Evolutionary conservation across 192 early-diverging fungal genomes (phyloP), one percentile per base, ranked within the genome.

Genomic region (Nowakowskiella sp.): DNA sequence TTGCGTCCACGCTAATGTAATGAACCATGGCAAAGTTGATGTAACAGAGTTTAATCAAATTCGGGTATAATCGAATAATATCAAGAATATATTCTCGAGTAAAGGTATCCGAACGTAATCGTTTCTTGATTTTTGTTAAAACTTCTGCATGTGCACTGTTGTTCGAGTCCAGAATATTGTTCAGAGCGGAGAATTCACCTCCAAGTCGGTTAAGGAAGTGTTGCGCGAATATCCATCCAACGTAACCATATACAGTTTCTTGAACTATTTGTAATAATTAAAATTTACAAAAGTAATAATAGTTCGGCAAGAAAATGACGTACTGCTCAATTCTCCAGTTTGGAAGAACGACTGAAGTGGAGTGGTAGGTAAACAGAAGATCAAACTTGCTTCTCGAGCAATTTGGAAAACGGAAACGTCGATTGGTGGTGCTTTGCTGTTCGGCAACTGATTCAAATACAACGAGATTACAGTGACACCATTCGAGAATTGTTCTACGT

Each of bases 121-220:
- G 76, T 83, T 98, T 98, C 85, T 98, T 98, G 73, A 98, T 90
- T 72, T 90, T 94, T 68, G 83, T 80, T 47, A 98, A 70, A 21
- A 96, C 91, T 72, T 92, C 94, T 55, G 88, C 78, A 63, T 96
- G 92, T 27, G 77, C 70, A 22, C 85, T 72, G 70, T 98, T 90
- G 53, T 55, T 67, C 28, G 70, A 57, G 64, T 96, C 87, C 45
- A 98, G 78, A 50, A 92, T 85, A 48, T 80, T 78, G 39, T 80
- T 83, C 39, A 98, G 80, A 32, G 87, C 85, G 19, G 81, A 70
- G 66, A 90, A 98, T 71, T 98, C 94, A 61, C 76, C 86, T 53
- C 94, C 94, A 31, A 98, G 82, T 55, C 92, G 86, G 75, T 98
- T 98, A 49, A 98, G 76, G 76, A 98, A 98, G 77, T 98, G 93